These are phyloP conservation scores for Cercospora zeae-maydis DNA, from an alignment of 2,329 filamentous ascomycete species.

Conservation along the genomic window DNA sequence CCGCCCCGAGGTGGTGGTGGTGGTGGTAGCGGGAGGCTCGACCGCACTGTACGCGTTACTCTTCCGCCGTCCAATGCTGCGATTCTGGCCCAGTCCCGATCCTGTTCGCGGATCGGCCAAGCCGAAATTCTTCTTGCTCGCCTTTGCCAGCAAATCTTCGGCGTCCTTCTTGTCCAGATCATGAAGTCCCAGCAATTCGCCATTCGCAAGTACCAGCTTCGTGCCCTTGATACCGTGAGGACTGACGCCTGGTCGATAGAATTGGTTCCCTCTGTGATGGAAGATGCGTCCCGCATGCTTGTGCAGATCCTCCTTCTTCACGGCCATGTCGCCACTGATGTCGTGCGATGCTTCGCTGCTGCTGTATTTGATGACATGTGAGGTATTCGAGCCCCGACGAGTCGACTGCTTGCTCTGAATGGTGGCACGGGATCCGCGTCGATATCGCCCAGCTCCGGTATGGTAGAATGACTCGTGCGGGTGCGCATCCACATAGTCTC, in stretches of 20 bases:
- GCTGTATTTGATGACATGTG: slow-evolving; percentile 16
- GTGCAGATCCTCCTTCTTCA: slow-evolving; percentile 23
- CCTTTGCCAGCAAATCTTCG: slow-evolving; percentile 3
- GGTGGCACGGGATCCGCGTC: slow-evolving; percentile 21
- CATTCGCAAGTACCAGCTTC: slow-evolving; percentile 17
- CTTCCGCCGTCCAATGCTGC: slow-evolving; percentile 13
- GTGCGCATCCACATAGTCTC: slow-evolving; percentile 27
- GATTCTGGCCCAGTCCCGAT: background rate
- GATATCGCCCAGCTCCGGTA: slow-evolving; percentile 30
- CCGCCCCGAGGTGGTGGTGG: slow-evolving; percentile 21
- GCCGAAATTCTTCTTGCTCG: slow-evolving; percentile 2
- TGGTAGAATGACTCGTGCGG: slow-evolving; percentile 32
- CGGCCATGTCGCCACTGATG: slow-evolving; percentile 13
- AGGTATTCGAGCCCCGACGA: slow-evolving; percentile 18
- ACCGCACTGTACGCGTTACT: slow-evolving; percentile 12
- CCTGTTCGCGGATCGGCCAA: slow-evolving; percentile 3
- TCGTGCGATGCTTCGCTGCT: slow-evolving; percentile 17
- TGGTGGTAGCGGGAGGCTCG: slow-evolving; percentile 14
- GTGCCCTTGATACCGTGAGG: slow-evolving; percentile 25
- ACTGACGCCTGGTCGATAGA: slow-evolving; percentile 32
- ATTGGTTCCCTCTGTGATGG: slow-evolving; percentile 34
- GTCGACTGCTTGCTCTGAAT: slow-evolving; percentile 5
- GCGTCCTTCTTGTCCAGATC: slow-evolving; percentile 5
- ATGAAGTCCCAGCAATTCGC: slow-evolving; percentile 10
- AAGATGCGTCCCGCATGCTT: slow-evolving; percentile 27